Evolutionary conservation across 371 early-diverging fungal genomes (phyloP), one percentile per base, ranked within the genome.

Genomic region (Mucor ambiguus): DNA sequence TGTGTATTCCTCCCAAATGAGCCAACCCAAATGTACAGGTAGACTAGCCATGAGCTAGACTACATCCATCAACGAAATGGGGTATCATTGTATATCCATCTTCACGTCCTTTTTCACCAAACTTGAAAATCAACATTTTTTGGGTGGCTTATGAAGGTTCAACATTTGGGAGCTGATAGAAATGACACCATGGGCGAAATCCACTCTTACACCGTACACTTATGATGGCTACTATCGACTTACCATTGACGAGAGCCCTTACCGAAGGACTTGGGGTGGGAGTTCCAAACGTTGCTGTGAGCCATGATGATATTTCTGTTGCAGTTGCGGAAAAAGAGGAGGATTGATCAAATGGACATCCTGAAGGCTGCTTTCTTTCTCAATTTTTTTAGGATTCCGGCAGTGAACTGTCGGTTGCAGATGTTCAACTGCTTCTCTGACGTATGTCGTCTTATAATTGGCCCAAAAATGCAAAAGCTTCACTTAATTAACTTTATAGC

Each of bases 181-280:
- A 41, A 41, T 18, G 14, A 41, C 41, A 41, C 41, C 41, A 41
- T 41, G 41, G 18, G 41, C 41, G 18, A 41, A 18, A 41, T 41
- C 41, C 41, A 18, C 41, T 16, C 41, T 18, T 18, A 0, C 41
- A 41, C 41, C 41, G 5, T 41, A 41, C 41, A 18, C 18, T 41
- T 11, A 41, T 18, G 41, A 41, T 18, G 6, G 18, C 41, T 5
- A 14, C 55, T 38, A 30, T 46, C 29, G 20, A 30, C 46, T 63
- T 43, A 38, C 96, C 98, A 98, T 85, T 95, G 90, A 74, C 99
- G 97, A 80, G 97, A 96, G 78, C 99, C 99, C 90, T 98, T 98
- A 82, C 98, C 98, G 87, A 90, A 97, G 75, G 87, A 86, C 81
- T 94, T 92, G 87, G 98, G 98, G 89, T 91, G 95, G 67, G 96